Percentiles rank a stretch among this genome's conserved stretches.
Conservation (phyloP, 495 filamentous ascomycete genomes). For the Aspergillus mulundensis region DNA sequence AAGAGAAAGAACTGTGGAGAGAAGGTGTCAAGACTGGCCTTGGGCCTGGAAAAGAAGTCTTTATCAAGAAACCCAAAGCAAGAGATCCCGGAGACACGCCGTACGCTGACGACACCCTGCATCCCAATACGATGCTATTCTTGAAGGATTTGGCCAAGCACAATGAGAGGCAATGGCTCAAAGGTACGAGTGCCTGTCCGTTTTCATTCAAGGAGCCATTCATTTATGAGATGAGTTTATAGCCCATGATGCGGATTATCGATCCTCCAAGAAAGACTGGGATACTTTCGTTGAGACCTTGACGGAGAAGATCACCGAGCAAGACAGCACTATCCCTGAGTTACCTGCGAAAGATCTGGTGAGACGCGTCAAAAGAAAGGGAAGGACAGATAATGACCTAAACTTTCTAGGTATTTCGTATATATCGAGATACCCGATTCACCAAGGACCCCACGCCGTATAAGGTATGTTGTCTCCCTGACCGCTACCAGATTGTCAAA, state of each 20-base stretch:
- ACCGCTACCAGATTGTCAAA: too few species aligned
- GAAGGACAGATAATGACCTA: slow-evolving; percentile 10
- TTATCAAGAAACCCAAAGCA: slow-evolving; percentile 67
- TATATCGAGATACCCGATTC: slow-evolving; percentile 79
- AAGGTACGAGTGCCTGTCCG: slow-evolving; percentile 45
- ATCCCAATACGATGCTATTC: slow-evolving; percentile 80
- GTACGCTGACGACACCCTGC: slow-evolving; percentile 66
- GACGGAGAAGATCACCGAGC: slow-evolving; percentile 62
- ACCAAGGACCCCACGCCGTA: slow-evolving; percentile 78
- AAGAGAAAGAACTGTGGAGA: slow-evolving; percentile 54
- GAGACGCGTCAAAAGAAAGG: slow-evolving; percentile 14
- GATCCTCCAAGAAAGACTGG: slow-evolving; percentile 72
- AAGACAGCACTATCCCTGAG: slow-evolving; percentile 77
- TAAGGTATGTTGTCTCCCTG: slow-evolving; percentile 55
- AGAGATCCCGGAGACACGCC: slow-evolving; percentile 59
- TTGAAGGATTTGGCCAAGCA: slow-evolving; percentile 69
- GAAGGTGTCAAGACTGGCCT: slow-evolving; percentile 53
- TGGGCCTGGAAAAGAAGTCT: slow-evolving; percentile 59
- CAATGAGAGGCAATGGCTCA: slow-evolving; percentile 79
- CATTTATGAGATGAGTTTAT: slow-evolving; percentile 13
- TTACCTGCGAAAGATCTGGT: slow-evolving; percentile 77
- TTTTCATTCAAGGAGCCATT: not conserved
- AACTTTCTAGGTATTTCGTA: slow-evolving; percentile 62
- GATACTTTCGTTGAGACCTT: slow-evolving; percentile 67
- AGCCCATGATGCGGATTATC: slow-evolving; percentile 75